These are phyloP conservation scores for Heterobasidion occidentale DNA, from an alignment of 1,284 basidiomycete species.

Conservation along the genomic window DNA sequence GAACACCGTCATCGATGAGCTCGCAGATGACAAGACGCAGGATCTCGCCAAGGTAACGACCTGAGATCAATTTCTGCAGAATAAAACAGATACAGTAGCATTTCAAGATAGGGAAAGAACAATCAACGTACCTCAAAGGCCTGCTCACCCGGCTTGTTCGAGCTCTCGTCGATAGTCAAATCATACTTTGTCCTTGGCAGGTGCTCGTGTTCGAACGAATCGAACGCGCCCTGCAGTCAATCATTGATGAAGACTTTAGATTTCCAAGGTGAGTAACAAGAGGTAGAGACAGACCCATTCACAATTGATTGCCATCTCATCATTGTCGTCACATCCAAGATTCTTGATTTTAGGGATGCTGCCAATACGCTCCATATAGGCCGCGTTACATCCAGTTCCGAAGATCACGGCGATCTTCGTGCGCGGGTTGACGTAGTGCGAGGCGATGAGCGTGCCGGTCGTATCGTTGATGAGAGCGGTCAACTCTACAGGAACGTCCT, in stretches of 20 bases:
- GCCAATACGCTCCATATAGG: constrained; percentile 87
- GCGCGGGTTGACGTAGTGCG: constrained; percentile 87
- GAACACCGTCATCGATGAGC: constrained; percentile 92
- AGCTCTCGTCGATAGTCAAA: constrained; percentile 83
- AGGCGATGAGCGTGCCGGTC: constrained; percentile 94
- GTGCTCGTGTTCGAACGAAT: constrained; percentile 93
- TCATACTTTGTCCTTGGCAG: constrained; percentile 95
- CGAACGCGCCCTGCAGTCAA: constrained; percentile 80
- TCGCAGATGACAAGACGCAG: constrained; percentile 91
- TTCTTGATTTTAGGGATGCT: constrained; percentile 74
- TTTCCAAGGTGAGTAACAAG: neutral
- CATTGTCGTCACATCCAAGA: constrained; percentile 62
- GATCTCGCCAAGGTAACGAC: constrained; percentile 95
- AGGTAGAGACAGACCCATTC: constrained; percentile 64
- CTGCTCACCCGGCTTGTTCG: constrained; percentile 96
- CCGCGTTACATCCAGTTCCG: constrained; percentile 97
- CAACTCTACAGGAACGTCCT: constrained; percentile 70
- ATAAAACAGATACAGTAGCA: neutral
- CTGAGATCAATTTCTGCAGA: constrained; percentile 91
- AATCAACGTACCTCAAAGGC: constrained; percentile 62
- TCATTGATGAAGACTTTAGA: neutral
- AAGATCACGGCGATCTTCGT: constrained; percentile 96
- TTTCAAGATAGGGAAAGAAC: neutral
- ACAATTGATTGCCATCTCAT: constrained; percentile 94
- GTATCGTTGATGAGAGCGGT: constrained; percentile 95